Evolutionary conservation across 2,329 filamentous ascomycete genomes (phyloP), one percentile per base, ranked within the genome.

Genomic region (Endoconidiophora polonica): DNA sequence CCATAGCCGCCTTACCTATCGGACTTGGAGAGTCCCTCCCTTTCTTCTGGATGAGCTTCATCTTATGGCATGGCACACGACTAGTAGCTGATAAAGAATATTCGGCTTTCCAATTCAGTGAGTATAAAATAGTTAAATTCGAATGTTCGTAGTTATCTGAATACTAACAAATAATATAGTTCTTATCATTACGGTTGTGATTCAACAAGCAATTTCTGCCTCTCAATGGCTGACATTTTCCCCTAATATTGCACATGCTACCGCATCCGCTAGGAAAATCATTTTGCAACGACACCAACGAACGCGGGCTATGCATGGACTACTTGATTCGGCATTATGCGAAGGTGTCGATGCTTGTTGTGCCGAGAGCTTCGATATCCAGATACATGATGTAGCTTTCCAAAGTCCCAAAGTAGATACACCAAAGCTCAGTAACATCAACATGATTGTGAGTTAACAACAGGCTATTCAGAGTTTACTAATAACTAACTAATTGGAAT

Each of bases 211-310:
- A 2, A 52, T 55, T 10, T 44, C 48, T 10, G 49, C 45, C 2
- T 81, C 79, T 0, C 73, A 81, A 54, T 76, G 79, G 50, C 76
- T 86, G 54, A 75, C 74, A 40, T 81, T 83, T 55, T 76, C 76
- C 0, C 76, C 79, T 5, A 83, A 80, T 54, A 72, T 73, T 0
- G 76, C 76, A 1, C 74, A 79, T 60, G 74, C 73, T 3, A 67
- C 71, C 0, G 73, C 69, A 0, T 76, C 76, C 0, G 70, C 76
- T 4, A 79, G 78, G 58, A 69, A 76, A 14, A 79, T 81, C 4
- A 44, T 53, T 18, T 36, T 44, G 7, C 52, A 40, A 12, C 29
- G 41, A 20, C 54, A 47, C 45, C 29, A 10, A 33, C 29, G 29
- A 33, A 33, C 29, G 6, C 9, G 7, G 12, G 12, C 29, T 33